Conservation (phyloP, 1,284 basidiomycete genomes). For the Leccinum fallax region DNA sequence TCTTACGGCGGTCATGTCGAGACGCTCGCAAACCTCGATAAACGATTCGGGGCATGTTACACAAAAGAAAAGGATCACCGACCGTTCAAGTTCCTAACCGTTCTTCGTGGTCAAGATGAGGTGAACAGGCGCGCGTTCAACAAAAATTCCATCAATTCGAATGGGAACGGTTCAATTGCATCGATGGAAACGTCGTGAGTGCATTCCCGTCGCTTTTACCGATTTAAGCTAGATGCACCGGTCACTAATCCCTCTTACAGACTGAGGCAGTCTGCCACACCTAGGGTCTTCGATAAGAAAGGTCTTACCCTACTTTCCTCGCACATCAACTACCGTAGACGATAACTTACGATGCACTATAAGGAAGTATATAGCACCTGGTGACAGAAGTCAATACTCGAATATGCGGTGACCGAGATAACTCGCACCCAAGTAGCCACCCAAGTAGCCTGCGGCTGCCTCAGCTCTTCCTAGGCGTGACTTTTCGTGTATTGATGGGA, state of each 20-base stretch:
- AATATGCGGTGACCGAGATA: background rate
- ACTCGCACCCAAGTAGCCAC: constrained; percentile 74
- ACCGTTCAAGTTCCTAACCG: too few relatives aligned
- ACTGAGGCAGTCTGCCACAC: background rate
- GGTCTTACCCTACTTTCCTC: background rate
- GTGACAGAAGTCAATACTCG: constrained; percentile 3
- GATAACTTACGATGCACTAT: constrained; percentile 25
- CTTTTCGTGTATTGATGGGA: constrained; percentile 1
- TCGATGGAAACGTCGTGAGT: too few relatives aligned
- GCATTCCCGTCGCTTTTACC: background rate
- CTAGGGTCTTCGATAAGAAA: constrained; percentile 3
- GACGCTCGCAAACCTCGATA: background rate
- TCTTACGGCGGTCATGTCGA: background rate
- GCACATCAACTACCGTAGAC: background rate
- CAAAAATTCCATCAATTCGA: too few relatives aligned
- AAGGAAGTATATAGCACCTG: constrained; percentile 78
- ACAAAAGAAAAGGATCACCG: background rate
- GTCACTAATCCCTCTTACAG: constrained; percentile 10
- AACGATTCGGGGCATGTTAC: background rate
- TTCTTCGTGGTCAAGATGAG: too few relatives aligned
- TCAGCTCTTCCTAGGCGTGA: constrained; percentile 42
- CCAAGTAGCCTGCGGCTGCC: constrained; percentile 82
- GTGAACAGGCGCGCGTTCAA: too few relatives aligned
- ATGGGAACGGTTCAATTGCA: too few relatives aligned
- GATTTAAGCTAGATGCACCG: constrained; percentile 3